Conservation (phyloP, 2,329 filamentous ascomycete species). For the Bipolaris zeicola region DNA sequence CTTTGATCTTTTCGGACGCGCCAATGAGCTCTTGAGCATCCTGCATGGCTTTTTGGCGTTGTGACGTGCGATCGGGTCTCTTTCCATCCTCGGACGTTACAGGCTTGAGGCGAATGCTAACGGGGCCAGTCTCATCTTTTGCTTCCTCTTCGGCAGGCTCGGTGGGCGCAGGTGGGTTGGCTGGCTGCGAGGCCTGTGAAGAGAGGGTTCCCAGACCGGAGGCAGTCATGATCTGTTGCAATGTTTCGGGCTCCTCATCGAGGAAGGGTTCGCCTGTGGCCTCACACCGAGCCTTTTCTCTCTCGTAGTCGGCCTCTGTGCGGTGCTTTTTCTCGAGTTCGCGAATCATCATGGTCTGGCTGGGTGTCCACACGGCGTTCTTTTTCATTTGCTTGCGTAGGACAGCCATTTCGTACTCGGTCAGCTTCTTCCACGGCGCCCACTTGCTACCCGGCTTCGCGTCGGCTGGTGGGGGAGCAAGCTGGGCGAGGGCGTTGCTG, state of each 20-base stretch:
- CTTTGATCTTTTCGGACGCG: slow-evolving; percentile 40
- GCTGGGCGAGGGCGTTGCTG: slow-evolving; percentile 63
- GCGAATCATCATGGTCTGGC: slow-evolving; percentile 82
- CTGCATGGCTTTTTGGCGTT: slow-evolving; percentile 56
- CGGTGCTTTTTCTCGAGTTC: slow-evolving; percentile 75
- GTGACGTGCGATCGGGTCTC: slow-evolving; percentile 70
- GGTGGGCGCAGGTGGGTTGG: slow-evolving; percentile 15
- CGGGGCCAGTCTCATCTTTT: slow-evolving; percentile 66
- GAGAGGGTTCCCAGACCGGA: slow-evolving; percentile 24
- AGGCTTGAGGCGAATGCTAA: slow-evolving; percentile 76
- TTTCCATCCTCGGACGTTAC: slow-evolving; percentile 82
- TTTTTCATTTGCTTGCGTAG: slow-evolving; percentile 89
- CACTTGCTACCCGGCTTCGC: slow-evolving; percentile 65
- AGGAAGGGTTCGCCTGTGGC: slow-evolving; percentile 70
- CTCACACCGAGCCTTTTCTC: slow-evolving; percentile 62
- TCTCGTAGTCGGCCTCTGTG: slow-evolving; percentile 53
- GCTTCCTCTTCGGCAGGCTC: slow-evolving; percentile 22
- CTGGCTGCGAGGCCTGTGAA: slow-evolving; percentile 18
- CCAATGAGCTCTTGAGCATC: slow-evolving; percentile 47
- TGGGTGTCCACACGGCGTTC: slow-evolving; percentile 83
- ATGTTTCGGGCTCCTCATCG: slow-evolving; percentile 55
- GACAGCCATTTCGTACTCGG: slow-evolving; percentile 71
- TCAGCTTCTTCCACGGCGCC: slow-evolving; percentile 67
- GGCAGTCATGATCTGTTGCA: slow-evolving; percentile 30
- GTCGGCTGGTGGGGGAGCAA: slow-evolving; percentile 65